Evolutionary conservation across 306 rosid species (phyloP).

Genomic region (Aeschynomene evenia): DNA sequence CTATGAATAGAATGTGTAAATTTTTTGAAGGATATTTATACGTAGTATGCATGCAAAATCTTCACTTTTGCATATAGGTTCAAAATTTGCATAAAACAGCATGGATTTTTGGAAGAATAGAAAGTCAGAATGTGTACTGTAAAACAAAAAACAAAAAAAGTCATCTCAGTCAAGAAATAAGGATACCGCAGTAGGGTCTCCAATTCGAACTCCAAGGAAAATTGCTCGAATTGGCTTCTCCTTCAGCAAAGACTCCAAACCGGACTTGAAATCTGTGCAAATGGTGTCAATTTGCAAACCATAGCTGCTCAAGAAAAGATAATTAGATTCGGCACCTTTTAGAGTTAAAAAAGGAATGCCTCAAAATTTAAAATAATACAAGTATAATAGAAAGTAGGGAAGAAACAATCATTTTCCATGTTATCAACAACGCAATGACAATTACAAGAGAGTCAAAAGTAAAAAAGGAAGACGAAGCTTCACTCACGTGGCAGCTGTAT

Average conservation of each 20-base stretch:
- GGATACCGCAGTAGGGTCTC: constrained; percentile 97
- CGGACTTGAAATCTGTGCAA: constrained; percentile 82
- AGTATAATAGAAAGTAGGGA: background rate
- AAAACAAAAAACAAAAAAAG: background rate
- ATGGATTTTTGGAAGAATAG: constrained; percentile 1
- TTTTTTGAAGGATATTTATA: background rate
- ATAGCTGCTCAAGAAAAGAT: constrained; percentile 59
- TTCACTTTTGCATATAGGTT: constrained; percentile 1
- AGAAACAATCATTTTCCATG: constrained; percentile 4
- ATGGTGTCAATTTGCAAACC: constrained; percentile 84
- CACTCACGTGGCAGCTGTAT: constrained; percentile 69
- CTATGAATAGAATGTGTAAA: background rate
- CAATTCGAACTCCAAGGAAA: constrained; percentile 95
- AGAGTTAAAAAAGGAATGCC: background rate
- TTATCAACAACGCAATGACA: constrained; percentile 15
- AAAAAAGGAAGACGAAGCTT: constrained; percentile 26
- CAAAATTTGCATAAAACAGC: constrained; percentile 13
- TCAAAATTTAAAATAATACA: constrained; percentile 7
- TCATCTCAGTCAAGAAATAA: constrained; percentile 15
- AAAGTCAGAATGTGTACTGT: background rate
- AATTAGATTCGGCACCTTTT: constrained; percentile 22
- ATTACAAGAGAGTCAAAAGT: background rate
- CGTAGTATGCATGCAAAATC: background rate
- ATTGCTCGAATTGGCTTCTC: constrained; percentile 79
- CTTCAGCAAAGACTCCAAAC: constrained; percentile 83